Evolutionary conservation across 305 asterid genomes (phyloP), one percentile per base, ranked within the genome.

Genomic region (Solanum hybrid): DNA sequence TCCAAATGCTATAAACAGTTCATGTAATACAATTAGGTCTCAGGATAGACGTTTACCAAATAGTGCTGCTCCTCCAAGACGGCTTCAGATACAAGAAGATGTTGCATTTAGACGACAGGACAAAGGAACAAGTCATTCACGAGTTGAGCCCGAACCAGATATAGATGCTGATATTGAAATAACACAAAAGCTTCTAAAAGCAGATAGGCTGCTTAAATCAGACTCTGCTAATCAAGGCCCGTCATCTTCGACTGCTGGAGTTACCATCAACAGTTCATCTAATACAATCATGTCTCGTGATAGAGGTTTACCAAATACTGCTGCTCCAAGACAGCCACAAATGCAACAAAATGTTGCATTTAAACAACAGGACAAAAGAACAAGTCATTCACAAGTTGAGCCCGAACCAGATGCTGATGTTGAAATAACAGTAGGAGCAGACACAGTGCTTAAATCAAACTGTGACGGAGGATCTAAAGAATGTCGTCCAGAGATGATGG

Each of bases 91-190:
- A 10, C 88, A 32, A 85, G 51, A 85, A 32, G 77, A 85, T 0
- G 51, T 56, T 56, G 31, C 88, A 56, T 32, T 85, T 0, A 60
- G 77, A 32, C 76, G 51, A 22, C 88, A 85, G 42, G 90, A 87
- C 31, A 91, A 86, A 71, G 91, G 90, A 38, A 79, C 91, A 37
- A 85, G 91, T 71, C 89, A 87, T 75, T 90, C 92, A 60, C 91
- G 88, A 22, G 77, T 60, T 85, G 88, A 77, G 76, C 91, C 90
- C 5, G 90, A 80, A 60, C 91, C 88, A 85, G 51, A 51, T 22
- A 0, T 34, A 60, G 24, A 32, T 85, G 88, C 77, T 56, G 1
- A 32, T 56, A 29, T 78, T 5, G 92, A 91, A 86, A 90, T 88
- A 79, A 20, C 46, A 38, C 84, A 88, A 90, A 79, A 60, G 38